Evolutionary conservation across 139 green algal species (phyloP), one percentile per base, ranked within the genome.

Genomic region (Eudorina sp.): DNA sequence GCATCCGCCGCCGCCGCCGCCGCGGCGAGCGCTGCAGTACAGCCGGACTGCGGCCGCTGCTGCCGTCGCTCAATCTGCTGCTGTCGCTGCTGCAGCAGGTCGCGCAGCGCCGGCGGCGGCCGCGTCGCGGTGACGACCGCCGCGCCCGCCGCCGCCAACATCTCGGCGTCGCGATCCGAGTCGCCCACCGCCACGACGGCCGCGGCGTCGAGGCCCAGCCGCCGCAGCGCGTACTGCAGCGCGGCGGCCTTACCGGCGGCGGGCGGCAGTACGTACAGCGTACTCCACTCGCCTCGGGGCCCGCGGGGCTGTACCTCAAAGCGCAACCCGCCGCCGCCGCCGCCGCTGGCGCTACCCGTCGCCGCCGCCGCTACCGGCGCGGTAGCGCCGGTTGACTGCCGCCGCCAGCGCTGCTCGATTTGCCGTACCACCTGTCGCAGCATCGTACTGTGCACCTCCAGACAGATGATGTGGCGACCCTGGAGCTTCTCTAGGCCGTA

Each of bases 101-200:
- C 0, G n/a, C 27, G 43, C 18, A 77, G 62, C 18, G 6, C n/a
- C 25, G 60, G 80, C 14, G 80, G 45, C n/a, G 80, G 18, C 29
- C 80, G 62, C 80, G 80, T 41, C n/a, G 69, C 38, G 41, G 80
- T 25, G 5, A 53, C 43, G 1, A 88, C 48, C 29, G 82, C 66
- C 6, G 66, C 66, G n/a, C 46, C 66, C 46, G 66, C 66, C 34
- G 34, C 66, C 82, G 31, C 66, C 69, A 77, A 31, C 66, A 88
- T 23, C 34, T 69, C 48, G 7, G 48, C 46, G 46, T 88, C 82
- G 0, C 82, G 62, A 45, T 77, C 81, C 23, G 81, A 79, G 31
- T 87, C 66, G 34, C 66, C 66, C 48, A 48, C 82, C 34, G 66
- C 82, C 66, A 88, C 60, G 25, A 70, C 69, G 14, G 82, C 82